Conservation (phyloP, 2,329 filamentous ascomycete genomes). For the Penicillium sp. region DNA sequence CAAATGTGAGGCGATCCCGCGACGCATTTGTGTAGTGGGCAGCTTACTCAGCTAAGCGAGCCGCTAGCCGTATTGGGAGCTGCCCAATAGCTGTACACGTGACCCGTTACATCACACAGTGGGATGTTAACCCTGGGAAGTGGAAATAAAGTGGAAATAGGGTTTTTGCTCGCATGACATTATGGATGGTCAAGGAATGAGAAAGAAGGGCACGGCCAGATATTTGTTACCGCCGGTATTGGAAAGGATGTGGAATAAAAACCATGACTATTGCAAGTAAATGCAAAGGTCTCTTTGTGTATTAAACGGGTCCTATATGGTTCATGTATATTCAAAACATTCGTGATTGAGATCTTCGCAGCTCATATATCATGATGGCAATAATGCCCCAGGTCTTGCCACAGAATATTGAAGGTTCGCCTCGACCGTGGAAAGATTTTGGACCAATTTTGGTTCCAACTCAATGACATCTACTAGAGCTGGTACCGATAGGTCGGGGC, state of each 20-base stretch:
- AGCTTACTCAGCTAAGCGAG: conserved; percentile 45
- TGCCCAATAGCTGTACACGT: conserved; percentile 14
- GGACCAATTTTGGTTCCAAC: not conserved
- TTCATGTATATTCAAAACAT: conserved; percentile 7
- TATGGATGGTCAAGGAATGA: conserved; percentile 6
- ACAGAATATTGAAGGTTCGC: not conserved
- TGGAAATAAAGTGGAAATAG: conserved; percentile 22
- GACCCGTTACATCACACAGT: conserved; percentile 24
- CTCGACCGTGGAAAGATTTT: conserved; percentile 1
- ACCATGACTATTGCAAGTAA: not conserved
- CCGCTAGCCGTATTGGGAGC: conserved; percentile 20
- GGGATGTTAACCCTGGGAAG: not conserved
- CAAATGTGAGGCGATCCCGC: conserved; percentile 34
- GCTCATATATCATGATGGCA: not conserved
- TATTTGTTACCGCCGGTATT: not conserved
- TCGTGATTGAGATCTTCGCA: conserved; percentile 6
- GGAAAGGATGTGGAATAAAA: not conserved
- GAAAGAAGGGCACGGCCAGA: not conserved
- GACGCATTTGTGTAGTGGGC: conserved; percentile 46
- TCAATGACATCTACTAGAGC: conserved; percentile 28
- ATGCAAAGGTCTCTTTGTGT: not conserved
- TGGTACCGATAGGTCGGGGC: conserved; percentile 48
- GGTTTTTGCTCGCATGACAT: conserved; percentile 15
- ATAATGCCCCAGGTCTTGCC: not conserved
- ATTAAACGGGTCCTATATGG: not conserved